These are phyloP conservation scores for Mycena metata DNA, from an alignment of 768 basidiomycete genomes.

Conservation along the genomic window DNA sequence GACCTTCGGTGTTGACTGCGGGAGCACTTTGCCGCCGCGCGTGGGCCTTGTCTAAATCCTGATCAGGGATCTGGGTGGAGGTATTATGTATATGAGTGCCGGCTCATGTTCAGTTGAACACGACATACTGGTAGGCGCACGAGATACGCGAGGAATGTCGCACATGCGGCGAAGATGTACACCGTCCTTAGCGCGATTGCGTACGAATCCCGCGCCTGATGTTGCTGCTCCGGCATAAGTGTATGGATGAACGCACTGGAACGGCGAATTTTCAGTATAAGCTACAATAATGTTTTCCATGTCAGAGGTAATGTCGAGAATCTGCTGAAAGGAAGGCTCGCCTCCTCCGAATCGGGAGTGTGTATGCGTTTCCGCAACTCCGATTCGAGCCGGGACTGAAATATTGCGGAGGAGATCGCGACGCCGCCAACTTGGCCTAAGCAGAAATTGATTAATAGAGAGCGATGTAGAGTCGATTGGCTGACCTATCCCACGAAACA, in stretches of 20 bases:
- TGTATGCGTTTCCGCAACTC: constrained; percentile 69
- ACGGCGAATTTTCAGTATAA: constrained; percentile 72
- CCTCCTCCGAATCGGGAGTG: constrained; percentile 19
- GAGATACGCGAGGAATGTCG: constrained; percentile 70
- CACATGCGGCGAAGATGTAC: constrained; percentile 71
- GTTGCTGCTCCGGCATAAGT: constrained; percentile 66
- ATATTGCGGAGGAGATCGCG: constrained; percentile 75
- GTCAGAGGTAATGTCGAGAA: constrained; percentile 61
- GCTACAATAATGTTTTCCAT: constrained; percentile 49
- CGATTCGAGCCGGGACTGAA: constrained; percentile 68
- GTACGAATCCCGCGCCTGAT: constrained; percentile 71
- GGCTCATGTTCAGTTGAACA: not conserved
- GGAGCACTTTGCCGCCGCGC: not conserved
- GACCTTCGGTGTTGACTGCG: not conserved
- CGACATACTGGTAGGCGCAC: constrained; percentile 71
- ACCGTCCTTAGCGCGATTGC: constrained; percentile 69
- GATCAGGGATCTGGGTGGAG: constrained; percentile 30
- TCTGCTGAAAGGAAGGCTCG: constrained; percentile 46
- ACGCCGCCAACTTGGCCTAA: constrained; percentile 80
- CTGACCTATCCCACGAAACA: constrained; percentile 75
- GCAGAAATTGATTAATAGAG: not conserved
- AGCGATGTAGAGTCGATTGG: not conserved
- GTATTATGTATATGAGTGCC: not conserved
- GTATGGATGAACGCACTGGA: constrained; percentile 66
- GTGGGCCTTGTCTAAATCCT: constrained; percentile 33